phyloP scores from a whole-genome alignment of 768 basidiomycete genomes.

The Phallus indusiatus region DNA sequence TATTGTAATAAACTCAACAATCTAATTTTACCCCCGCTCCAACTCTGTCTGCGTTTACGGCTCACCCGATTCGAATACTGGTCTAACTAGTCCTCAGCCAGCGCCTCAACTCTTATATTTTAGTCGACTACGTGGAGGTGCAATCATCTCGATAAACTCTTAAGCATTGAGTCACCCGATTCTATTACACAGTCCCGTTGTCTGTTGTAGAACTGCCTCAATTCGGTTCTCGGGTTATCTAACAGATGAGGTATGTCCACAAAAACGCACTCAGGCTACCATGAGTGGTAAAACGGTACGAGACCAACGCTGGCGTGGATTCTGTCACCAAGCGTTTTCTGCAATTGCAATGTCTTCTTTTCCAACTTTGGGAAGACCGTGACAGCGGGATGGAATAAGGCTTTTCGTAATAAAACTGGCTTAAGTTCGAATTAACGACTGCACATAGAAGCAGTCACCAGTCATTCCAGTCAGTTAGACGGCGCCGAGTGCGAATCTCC shows the following conservation, averaged over 20 bases:
- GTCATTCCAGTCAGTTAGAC: no score
- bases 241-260: conserved; percentile 12
- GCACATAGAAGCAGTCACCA: no score
- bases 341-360: conserved; percentile 82
- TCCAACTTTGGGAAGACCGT: conserved; percentile 57
- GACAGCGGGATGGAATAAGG: conserved; percentile 43
- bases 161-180: no score
- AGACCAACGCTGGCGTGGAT: conserved; percentile 56
- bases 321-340: conserved; percentile 58
- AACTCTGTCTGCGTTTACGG: no score
- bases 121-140: no score
- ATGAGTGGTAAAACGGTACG: conserved; percentile 85
- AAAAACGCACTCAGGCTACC: conserved; percentile 49
- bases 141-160: no score
- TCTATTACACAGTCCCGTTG: conserved; percentile 16
- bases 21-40: no score
- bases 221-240: conserved; percentile 31
- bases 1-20: no score
- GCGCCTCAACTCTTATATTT: no score
- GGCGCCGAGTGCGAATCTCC: conserved; percentile 35
- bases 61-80: no score
- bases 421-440: no score
- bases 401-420: conserved; percentile 51
- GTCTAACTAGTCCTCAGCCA: no score
- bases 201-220: conserved; percentile 32